Base-by-base conservation (phyloP, 2,329 filamentous ascomycete species). In the Claviceps quebecensis region DNA sequence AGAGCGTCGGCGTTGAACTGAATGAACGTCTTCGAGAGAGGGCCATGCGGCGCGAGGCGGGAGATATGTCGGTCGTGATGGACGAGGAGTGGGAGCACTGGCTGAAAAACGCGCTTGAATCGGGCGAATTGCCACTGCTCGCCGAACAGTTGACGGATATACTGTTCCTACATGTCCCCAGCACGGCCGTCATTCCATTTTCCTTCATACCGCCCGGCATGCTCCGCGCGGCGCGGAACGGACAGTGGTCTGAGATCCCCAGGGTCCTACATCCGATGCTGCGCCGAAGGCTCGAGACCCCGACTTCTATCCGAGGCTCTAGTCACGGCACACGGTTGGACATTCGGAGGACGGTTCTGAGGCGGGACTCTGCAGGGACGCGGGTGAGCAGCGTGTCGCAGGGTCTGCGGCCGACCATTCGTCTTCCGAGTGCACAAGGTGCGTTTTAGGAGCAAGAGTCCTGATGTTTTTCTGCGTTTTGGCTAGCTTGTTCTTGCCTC, bases 51-150 rank as follows among this genome's bases (percentile, higher is more conserved):
- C 76, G 79, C 51, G 78, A 82, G 56, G 76, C 78, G 4, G 81
- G 80, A 44, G 77, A 81, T 55, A 67, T 66, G 34, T 73, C 74
- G 16, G 72, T 76, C 46, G 73, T 78, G 26, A 72, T 86, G 57
- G 83, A 86, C 60, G 81, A 84, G 55, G 81, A 83, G 58, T 86
- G 81, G 81, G 83, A 87, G 64, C 81, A 84, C 63, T 87, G 82
- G 77, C 69, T 86, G 54, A 86, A 86, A 65, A 80, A 82, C 59
- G 81, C 78, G 44, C 76, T 83, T 47, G 83, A 86, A 60, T 72
- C 76, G 5, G 53, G 53, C n/a, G 70, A 76, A 51, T 66, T 81
- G 39, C 68, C 73, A 17, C 69, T 72, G 48, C 61, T 76, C 26
- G 67, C 70, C 4, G 69, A 72, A 45, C 69, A 73, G 50, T 69